Evolutionary conservation across 2,329 filamentous ascomycete genomes (phyloP).

Genomic region (Cladophialophora psammophila): DNA sequence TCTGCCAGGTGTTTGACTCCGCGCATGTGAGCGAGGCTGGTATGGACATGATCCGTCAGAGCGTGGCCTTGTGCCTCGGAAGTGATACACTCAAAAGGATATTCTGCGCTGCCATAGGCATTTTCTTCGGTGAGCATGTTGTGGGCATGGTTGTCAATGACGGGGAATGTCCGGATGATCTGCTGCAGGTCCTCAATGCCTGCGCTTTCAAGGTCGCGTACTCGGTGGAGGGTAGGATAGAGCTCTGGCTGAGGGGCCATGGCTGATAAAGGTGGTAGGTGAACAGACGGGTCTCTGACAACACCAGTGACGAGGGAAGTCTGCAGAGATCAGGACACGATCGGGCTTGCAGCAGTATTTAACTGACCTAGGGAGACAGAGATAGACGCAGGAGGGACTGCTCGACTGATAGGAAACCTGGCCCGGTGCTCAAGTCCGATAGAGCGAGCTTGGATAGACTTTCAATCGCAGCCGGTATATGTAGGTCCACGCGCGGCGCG

Average conservation of each 20-base stretch:
- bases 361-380: constrained; percentile 3
- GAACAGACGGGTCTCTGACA: not conserved
- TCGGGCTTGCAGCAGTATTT: not conserved
- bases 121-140: constrained; percentile 50
- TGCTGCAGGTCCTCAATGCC: constrained; percentile 45
- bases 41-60: constrained; percentile 63
- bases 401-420: constrained; percentile 10
- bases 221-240: constrained; percentile 45
- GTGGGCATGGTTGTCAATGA: constrained; percentile 59
- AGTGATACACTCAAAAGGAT: constrained; percentile 68
- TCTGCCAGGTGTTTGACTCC: constrained; percentile 72
- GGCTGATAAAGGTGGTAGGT: constrained; percentile 13
- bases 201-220: constrained; percentile 37
- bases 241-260: constrained; percentile 34
- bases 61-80: constrained; percentile 77
- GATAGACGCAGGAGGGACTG: not conserved
- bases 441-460: constrained; percentile 7
- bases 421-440: constrained; percentile 16
- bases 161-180: constrained; percentile 50
- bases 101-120: constrained; percentile 42
- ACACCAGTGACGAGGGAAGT: not conserved
- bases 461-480: not conserved
- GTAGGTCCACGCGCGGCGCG: constrained; percentile 1
- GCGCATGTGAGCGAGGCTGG: constrained; percentile 72
- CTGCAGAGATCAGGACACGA: constrained; percentile 2